Evolutionary conservation across 176 grass and related monocot species (phyloP), one percentile per base, ranked within the genome.

Genomic region (Oryza glaberrima): DNA sequence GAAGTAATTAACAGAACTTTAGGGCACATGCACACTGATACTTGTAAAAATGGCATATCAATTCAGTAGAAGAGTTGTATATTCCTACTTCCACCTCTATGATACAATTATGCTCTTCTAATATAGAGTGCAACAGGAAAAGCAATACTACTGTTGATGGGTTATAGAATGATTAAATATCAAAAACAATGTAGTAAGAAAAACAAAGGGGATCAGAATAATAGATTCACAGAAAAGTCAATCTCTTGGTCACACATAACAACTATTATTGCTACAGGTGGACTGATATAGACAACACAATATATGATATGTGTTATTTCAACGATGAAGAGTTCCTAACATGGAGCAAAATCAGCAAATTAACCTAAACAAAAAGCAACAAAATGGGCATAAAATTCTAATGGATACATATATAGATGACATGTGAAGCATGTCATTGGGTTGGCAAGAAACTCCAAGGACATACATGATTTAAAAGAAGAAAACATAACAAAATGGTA

Each of bases 171-270:
- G 4, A 70, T 47, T 63, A 47, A 26, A 43, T 19, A 77, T 45
- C 16, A 70, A 43, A 48, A 10, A 78, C 66, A 8, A 8, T 49
- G 58, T 35, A 60, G 14, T 22, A 87, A 82, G 79, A 40, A 82
- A 82, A 69, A 23, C 10, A 87, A 46, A 70, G 64, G 11, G 7
- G 48, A 58, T 34, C 7, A 61, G 19, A 64, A 17, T 48, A 36
- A 70, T 23, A 61, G 67, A 38, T 63, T 8, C 17, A 67, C 56
- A 52, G 16, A 36, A 77, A 86, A 75, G 15, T 4, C 9, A n/a
- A n/a, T 17, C 25, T 73, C 54, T 74, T 26, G 34, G 30, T 2
- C 64, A 7, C 61, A 36, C 32, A 16, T 36, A n/a, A 17, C 25
- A 60, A 67, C 30, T 69, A 13, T 76, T 8, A 87, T 66, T 43